These are phyloP conservation scores for Starmerella floricola DNA, from an alignment of 805 yeast genomes.

Conservation along the genomic window DNA sequence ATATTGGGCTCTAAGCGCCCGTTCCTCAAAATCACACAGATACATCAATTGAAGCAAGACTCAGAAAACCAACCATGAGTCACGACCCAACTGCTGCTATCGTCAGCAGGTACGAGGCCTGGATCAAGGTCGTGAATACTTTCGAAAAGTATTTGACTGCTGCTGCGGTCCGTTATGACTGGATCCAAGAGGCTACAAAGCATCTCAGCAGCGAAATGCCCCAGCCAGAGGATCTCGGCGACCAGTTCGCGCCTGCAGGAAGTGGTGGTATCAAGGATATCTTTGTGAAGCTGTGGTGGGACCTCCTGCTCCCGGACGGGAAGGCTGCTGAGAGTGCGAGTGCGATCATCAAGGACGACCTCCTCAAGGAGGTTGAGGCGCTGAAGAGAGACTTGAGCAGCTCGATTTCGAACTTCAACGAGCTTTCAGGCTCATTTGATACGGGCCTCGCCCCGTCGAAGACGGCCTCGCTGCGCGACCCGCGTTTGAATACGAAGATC, in stretches of 20 bases:
- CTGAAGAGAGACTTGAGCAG: constrained; percentile 63
- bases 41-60: no score
- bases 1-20: background rate
- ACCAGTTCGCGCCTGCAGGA: constrained; percentile 58
- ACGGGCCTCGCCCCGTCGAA: constrained; percentile 1
- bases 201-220: constrained; percentile 15
- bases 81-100: constrained; percentile 72
- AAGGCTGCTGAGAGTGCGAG: constrained; percentile 48
- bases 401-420: constrained; percentile 81
- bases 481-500: constrained; percentile 29
- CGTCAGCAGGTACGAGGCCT: constrained; percentile 71
- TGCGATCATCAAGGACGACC: constrained; percentile 42
- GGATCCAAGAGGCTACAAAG: constrained; percentile 43
- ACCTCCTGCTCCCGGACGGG: constrained; percentile 45
- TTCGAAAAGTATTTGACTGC: constrained; percentile 54
- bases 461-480: constrained; percentile 17
- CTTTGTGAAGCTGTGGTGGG: constrained; percentile 44
- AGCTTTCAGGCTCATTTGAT: constrained; percentile 53
- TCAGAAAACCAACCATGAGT: background rate
- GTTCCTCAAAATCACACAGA: no score
- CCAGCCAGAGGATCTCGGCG: constrained; percentile 9
- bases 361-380: constrained; percentile 56
- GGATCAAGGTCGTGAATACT: constrained; percentile 71
- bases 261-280: constrained; percentile 72
- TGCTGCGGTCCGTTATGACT: constrained; percentile 38